Evolutionary conservation across 1,284 basidiomycete species (phyloP).

Genomic region (Boletellus deceptivus): DNA sequence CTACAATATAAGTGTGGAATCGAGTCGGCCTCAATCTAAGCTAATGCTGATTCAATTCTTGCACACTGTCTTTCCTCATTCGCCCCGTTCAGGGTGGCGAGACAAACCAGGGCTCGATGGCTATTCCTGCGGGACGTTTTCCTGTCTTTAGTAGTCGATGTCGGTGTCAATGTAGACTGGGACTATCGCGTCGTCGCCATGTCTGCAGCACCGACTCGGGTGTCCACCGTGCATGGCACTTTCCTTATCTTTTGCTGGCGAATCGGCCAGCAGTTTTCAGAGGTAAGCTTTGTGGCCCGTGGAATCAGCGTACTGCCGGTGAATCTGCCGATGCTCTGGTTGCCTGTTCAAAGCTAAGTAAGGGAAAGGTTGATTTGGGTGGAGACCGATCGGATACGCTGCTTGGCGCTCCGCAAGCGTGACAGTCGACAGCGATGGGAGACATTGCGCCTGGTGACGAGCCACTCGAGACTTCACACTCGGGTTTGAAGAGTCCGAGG

Average conservation of each 20-base stretch:
- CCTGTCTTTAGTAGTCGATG: conserved; percentile 69
- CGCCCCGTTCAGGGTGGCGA: conserved; percentile 60
- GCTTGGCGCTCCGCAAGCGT: conserved; percentile 65
- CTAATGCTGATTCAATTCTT: conserved; percentile 46
- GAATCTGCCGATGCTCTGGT: conserved; percentile 49
- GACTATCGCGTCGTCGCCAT: conserved; percentile 54
- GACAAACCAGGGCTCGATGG: conserved; percentile 71
- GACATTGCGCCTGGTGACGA: neutral
- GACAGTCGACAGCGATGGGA: conserved; percentile 5
- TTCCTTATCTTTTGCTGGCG: conserved; percentile 61
- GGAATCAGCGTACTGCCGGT: conserved; percentile 66
- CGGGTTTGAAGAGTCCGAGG: conserved; percentile 34
- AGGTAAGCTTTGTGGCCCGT: conserved; percentile 56
- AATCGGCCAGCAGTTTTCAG: conserved; percentile 76
- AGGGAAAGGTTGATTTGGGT: conserved; percentile 64
- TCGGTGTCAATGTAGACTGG: conserved; percentile 68
- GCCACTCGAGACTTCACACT: conserved; percentile 10
- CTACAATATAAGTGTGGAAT: conserved; percentile 43
- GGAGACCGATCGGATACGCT: conserved; percentile 62
- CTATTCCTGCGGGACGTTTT: conserved; percentile 75
- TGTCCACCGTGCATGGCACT: conserved; percentile 44
- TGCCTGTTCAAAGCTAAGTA: conserved; percentile 21
- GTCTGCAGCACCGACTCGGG: conserved; percentile 7
- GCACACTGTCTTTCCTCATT: conserved; percentile 70
- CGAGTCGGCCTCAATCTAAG: neutral